A percentile compares a stretch with the other conserved stretches of the same genome.
Evolutionary conservation across 1,284 basidiomycete species (phyloP).

Genomic region (Pseudozyma sp.): DNA sequence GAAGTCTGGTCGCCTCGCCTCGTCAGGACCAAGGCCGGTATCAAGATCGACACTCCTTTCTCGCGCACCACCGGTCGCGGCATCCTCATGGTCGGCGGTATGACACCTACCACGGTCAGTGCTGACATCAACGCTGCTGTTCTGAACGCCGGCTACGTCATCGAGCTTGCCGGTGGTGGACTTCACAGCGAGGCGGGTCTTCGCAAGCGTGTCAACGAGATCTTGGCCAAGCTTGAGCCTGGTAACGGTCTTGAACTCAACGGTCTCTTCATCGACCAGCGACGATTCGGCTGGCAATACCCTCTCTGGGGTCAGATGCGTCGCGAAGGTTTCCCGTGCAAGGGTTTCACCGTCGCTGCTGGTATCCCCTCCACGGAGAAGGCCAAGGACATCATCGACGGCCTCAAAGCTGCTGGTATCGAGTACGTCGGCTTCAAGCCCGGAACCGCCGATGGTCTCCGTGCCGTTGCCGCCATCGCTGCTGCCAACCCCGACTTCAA

Average conservation of each 20-base stretch:
- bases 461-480: slow-evolving; percentile 96
- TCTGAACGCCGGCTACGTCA: slow-evolving; percentile 91
- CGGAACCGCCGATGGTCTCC: slow-evolving; percentile 94
- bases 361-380: slow-evolving; percentile 93
- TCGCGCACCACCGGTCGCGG: slow-evolving; percentile 94
- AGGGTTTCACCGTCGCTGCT: slow-evolving; percentile 98
- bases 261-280: slow-evolving; percentile 96
- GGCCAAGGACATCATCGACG: slow-evolving; percentile 89
- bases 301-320: slow-evolving; percentile 98
- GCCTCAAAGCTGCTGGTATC: slow-evolving; percentile 82
- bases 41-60: slow-evolving; percentile 86
- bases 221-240: slow-evolving; percentile 53
- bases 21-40: slow-evolving; percentile 77
- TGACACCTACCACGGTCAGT: slow-evolving; percentile 72
- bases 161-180: slow-evolving; percentile 96
- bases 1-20: slow-evolving; percentile 86
- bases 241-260: slow-evolving; percentile 83
- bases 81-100: slow-evolving; percentile 98
- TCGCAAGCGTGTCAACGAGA: slow-evolving; percentile 79
- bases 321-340: slow-evolving; percentile 90
- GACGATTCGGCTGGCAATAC: slow-evolving; percentile 93
- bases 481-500: slow-evolving; percentile 94
- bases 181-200: slow-evolving; percentile 92
- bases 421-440: slow-evolving; percentile 98
- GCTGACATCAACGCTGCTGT: slow-evolving; percentile 74